phyloP scores from a whole-genome alignment of 2,329 filamentous ascomycete genomes.

The Colletotrichum incanum region DNA sequence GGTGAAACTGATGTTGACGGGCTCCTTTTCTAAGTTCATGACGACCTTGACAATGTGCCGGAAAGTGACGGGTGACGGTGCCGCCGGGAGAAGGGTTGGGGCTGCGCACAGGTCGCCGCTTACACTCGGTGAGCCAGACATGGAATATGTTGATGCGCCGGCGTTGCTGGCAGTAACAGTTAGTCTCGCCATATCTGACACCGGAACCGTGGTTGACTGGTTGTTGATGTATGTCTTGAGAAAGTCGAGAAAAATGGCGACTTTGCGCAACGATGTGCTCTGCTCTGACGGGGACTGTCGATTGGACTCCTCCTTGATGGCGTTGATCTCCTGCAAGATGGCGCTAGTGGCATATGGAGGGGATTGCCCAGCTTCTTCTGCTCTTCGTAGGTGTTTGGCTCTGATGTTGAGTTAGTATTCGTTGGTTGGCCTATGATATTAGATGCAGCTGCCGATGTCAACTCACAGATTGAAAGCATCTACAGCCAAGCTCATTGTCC shows the following conservation, averaged over 20 bases:
- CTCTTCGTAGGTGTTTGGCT: conserved; percentile 5
- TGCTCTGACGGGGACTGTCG: not conserved
- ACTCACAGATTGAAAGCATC: conserved; percentile 34
- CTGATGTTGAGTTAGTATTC: conserved; percentile 1
- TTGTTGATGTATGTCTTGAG: conserved; percentile 23
- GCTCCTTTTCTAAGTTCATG: conserved; percentile 38
- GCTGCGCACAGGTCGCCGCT: not conserved
- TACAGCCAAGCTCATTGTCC: conserved; percentile 10
- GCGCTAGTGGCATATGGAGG: conserved; percentile 35
- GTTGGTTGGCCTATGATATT: too few relatives aligned
- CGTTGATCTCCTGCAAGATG: conserved; percentile 29
- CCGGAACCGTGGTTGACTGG: conserved; percentile 5
- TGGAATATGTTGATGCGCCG: not conserved
- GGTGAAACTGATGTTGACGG: conserved; percentile 31
- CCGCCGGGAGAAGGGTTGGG: not conserved
- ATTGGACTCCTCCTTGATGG: conserved; percentile 14
- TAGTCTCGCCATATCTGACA: conserved; percentile 7
- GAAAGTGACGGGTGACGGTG: conserved; percentile 19
- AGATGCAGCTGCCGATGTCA: not conserved
- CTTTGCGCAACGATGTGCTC: not conserved
- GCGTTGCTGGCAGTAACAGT: conserved; percentile 1
- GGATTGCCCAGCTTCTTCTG: conserved; percentile 32
- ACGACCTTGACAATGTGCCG: conserved; percentile 28
- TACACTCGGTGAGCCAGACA: not conserved
- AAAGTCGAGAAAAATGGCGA: conserved; percentile 10